Conservation (phyloP, 2,329 filamentous ascomycete genomes). For the Fusarium armeniacum region DNA sequence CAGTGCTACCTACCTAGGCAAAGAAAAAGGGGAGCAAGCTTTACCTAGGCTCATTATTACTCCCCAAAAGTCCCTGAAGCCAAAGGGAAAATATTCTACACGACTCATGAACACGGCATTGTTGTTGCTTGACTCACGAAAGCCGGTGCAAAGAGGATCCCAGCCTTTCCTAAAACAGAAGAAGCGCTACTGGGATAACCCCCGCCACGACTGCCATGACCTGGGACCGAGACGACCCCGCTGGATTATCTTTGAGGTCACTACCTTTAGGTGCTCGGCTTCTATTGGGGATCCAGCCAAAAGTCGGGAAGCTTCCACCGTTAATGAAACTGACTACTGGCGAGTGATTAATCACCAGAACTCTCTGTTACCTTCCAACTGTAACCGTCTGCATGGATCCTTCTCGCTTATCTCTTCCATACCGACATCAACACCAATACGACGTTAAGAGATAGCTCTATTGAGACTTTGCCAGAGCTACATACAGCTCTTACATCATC, state of each 20-base stretch:
- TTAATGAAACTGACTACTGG: constrained; percentile 16
- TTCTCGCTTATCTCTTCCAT: constrained; percentile 13
- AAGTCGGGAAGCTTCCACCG: constrained; percentile 39
- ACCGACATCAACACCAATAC: constrained; percentile 5
- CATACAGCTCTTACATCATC: constrained; percentile 35
- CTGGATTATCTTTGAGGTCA: constrained; percentile 22
- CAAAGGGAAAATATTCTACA: constrained; percentile 6
- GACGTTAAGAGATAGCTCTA: constrained; percentile 8
- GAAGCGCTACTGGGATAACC: constrained; percentile 27
- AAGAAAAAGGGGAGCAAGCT: not conserved
- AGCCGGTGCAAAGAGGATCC: constrained; percentile 9
- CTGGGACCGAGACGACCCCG: constrained; percentile 32
- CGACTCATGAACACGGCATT: constrained; percentile 35
- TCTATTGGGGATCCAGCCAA: constrained; percentile 37
- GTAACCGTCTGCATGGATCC: constrained; percentile 21
- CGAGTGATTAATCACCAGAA: constrained; percentile 27
- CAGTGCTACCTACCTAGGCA: not conserved
- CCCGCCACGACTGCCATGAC: constrained; percentile 41
- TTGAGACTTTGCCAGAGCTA: constrained; percentile 14
- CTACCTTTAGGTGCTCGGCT: constrained; percentile 25
- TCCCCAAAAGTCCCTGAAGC: not conserved
- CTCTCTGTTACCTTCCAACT: constrained; percentile 2
- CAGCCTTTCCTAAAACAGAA: constrained; percentile 35
- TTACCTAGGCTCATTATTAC: no score
- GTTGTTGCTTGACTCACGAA: constrained; percentile 33